Evolutionary conservation across 139 green algal species (phyloP).

Genomic region (Volvox reticuliferus): DNA sequence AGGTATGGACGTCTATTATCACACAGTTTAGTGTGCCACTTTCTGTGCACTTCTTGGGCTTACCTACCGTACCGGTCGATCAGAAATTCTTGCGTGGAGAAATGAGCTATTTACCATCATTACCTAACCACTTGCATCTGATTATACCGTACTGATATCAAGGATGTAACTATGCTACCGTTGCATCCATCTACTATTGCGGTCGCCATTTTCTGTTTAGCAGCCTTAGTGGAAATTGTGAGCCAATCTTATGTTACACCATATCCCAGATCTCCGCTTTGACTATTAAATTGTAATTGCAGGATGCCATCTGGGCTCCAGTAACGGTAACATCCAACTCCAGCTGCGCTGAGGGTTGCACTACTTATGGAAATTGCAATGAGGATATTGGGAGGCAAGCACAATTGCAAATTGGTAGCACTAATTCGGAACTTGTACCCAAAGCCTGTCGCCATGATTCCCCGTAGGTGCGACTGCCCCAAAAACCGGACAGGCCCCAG

Average conservation of each 20-base stretch:
- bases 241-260: not conserved
- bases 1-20: too few species aligned
- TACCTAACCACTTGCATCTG: too few species aligned
- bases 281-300: not conserved
- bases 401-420: not conserved
- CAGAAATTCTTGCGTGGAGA: too few species aligned
- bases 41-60: too few species aligned
- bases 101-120: too few species aligned
- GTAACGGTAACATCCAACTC: not conserved
- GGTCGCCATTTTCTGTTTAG: not conserved
- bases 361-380: constrained; percentile 1
- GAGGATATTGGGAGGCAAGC: constrained; percentile 25
- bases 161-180: not conserved
- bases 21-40: too few species aligned
- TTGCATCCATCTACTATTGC: not conserved
- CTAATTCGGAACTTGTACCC: too few species aligned
- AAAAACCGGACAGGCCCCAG: constrained; percentile 12
- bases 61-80: too few species aligned
- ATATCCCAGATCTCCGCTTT: not conserved
- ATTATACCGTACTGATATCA: not conserved
- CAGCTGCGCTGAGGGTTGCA: not conserved
- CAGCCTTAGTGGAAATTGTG: not conserved
- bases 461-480: constrained; percentile 39
- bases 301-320: not conserved
- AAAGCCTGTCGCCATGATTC: not conserved